phyloP scores from a whole-genome alignment of 129 eudicot genomes.

The Sambucus nigra region DNA sequence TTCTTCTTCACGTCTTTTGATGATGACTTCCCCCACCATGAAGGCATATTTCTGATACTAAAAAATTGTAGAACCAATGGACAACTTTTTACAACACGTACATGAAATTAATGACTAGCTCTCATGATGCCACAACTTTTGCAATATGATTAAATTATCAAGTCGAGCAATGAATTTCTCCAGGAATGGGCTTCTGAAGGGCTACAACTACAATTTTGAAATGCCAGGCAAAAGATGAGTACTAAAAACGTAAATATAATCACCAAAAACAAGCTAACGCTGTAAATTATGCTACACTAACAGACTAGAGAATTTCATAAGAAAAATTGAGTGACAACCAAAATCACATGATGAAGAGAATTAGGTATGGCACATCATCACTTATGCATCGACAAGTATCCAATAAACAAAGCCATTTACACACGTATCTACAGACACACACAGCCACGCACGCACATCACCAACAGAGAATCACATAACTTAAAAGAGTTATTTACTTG shows the following conservation, averaged over 20 bases:
- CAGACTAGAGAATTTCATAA: background rate
- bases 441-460: too few relatives aligned
- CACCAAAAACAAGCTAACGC: constrained; percentile 4
- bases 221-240: constrained; percentile 10
- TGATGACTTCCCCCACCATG: constrained; percentile 90
- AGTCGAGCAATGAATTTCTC: constrained; percentile 8
- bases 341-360: background rate
- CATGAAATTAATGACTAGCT: constrained; percentile 24
- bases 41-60: constrained; percentile 48
- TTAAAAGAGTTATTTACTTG: too few relatives aligned
- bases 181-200: constrained; percentile 11
- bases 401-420: background rate
- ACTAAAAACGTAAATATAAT: background rate
- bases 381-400: background rate
- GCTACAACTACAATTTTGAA: constrained; percentile 10
- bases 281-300: background rate
- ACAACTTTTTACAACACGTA: constrained; percentile 6
- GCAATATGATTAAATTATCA: constrained; percentile 6
- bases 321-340: background rate
- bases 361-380: background rate
- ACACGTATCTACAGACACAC: background rate
- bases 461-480: too few relatives aligned
- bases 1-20: constrained; percentile 86
- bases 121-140: constrained; percentile 12
- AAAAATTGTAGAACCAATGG: constrained; percentile 7